Conservation (phyloP, 495 filamentous ascomycete species). For the Neurospora sp. region DNA sequence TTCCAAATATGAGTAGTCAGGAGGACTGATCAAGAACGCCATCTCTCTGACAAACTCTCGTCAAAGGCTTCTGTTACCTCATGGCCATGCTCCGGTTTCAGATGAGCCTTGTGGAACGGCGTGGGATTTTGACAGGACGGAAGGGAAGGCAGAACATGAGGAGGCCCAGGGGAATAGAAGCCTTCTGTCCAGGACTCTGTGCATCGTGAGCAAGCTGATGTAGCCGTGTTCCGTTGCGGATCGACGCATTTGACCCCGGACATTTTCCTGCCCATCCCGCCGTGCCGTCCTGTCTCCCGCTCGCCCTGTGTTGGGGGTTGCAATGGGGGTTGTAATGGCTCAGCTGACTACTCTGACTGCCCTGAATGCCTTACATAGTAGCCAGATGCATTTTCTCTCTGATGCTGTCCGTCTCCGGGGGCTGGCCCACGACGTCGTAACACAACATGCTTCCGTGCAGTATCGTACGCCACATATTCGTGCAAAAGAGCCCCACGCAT, state of each 20-base stretch:
- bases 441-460: neutral
- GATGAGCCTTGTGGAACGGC: slow-evolving; percentile 8
- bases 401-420: neutral
- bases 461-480: neutral
- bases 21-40: neutral
- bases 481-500: neutral
- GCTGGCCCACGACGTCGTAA: neutral
- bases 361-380: neutral
- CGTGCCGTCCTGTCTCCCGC: neutral
- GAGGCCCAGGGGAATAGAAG: slow-evolving; percentile 9
- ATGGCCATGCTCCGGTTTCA: slow-evolving; percentile 4
- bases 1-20: neutral
- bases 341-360: neutral
- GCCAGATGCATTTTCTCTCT: neutral
- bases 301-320: neutral
- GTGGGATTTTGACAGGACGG: slow-evolving; percentile 18
- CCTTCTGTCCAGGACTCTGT: neutral
- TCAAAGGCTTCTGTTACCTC: neutral
- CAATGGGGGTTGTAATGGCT: neutral
- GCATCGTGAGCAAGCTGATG: neutral
- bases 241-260: neutral
- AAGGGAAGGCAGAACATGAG: slow-evolving; percentile 7
- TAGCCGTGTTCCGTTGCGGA: neutral
- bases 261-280: neutral
- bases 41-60: neutral